Conservation (phyloP, 208 protist species). For the Trypanosoma grayi region DNA sequence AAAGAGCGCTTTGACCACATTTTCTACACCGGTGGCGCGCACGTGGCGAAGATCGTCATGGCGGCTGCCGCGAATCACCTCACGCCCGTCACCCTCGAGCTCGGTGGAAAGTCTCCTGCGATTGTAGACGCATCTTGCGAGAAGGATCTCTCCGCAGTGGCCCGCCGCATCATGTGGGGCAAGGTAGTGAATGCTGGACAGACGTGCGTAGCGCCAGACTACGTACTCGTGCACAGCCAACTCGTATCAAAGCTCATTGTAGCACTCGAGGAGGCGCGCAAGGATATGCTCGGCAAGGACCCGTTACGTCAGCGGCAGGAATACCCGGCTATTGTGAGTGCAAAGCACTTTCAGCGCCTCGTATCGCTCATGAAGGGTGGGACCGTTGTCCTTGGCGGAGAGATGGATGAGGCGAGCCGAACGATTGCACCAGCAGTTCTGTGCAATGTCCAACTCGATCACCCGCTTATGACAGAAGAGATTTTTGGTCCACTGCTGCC, state of each 20-base stretch:
- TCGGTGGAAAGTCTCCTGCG: constrained; percentile 93
- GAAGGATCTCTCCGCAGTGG: constrained; percentile 50
- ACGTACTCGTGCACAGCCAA: constrained; percentile 71
- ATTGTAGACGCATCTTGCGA: constrained; percentile 71
- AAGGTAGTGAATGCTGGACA: constrained; percentile 86
- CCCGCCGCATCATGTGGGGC: constrained; percentile 58
- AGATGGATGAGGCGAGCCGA: constrained; percentile 39
- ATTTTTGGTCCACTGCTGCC: constrained; percentile 94
- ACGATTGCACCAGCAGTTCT: constrained; percentile 88
- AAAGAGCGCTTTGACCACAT: constrained; percentile 88
- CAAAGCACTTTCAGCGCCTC: constrained; percentile 45
- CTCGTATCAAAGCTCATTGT: constrained; percentile 51
- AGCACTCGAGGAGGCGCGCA: constrained; percentile 25
- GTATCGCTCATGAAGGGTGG: constrained; percentile 40
- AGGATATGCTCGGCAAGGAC: constrained; percentile 21
- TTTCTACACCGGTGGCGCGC: constrained; percentile 87
- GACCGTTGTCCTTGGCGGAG: constrained; percentile 68
- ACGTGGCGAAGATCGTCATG: constrained; percentile 78
- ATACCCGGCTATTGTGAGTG: constrained; percentile 47
- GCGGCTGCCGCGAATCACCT: constrained; percentile 79
- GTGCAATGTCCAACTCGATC: constrained; percentile 30
- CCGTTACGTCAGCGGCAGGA: constrained; percentile 7
- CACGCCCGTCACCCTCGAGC: constrained; percentile 92
- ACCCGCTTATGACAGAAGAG: constrained; percentile 77
- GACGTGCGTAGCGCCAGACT: constrained; percentile 91